Conservation (phyloP, 1,284 basidiomycete genomes). For the Chondrostereum purpureum region DNA sequence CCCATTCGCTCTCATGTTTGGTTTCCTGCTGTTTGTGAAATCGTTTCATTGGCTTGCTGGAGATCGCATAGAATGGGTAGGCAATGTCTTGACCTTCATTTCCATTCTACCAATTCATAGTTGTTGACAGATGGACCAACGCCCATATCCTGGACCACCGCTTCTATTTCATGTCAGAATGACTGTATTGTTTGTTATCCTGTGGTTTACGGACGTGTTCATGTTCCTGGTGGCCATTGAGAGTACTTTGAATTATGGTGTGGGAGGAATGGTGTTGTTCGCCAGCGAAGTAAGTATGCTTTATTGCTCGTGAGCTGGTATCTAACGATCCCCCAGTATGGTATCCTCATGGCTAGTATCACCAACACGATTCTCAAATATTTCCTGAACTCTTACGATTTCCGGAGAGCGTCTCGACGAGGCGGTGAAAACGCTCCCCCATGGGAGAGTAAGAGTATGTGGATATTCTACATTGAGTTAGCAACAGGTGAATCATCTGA, state of each 20-base stretch:
- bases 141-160: conserved; percentile 80
- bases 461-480: conserved; percentile 91
- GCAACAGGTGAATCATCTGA: conserved; percentile 59
- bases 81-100: conserved; percentile 21
- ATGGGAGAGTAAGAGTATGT: conserved; percentile 99
- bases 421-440: conserved; percentile 84
- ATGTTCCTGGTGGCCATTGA: conserved; percentile 77
- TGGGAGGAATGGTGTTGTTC: conserved; percentile 90
- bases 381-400: conserved; percentile 76
- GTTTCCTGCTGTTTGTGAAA: conserved; percentile 89
- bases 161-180: conserved; percentile 82
- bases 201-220: conserved; percentile 66
- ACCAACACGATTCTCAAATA: conserved; percentile 83
- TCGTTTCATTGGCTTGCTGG: conserved; percentile 97
- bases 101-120: conserved; percentile 6
- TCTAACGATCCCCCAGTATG: conserved; percentile 54
- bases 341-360: conserved; percentile 81
- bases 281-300: conserved; percentile 74
- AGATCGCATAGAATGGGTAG: conserved; percentile 92
- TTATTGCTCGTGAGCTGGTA: conserved; percentile 1
- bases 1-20: conserved; percentile 90
- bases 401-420: conserved; percentile 65
- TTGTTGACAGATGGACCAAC: conserved; percentile 84
- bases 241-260: conserved; percentile 71
- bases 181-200: conserved; percentile 58